Base-by-base conservation (phyloP, 257 asterid genomes). In the Eucommia ulmoides region DNA sequence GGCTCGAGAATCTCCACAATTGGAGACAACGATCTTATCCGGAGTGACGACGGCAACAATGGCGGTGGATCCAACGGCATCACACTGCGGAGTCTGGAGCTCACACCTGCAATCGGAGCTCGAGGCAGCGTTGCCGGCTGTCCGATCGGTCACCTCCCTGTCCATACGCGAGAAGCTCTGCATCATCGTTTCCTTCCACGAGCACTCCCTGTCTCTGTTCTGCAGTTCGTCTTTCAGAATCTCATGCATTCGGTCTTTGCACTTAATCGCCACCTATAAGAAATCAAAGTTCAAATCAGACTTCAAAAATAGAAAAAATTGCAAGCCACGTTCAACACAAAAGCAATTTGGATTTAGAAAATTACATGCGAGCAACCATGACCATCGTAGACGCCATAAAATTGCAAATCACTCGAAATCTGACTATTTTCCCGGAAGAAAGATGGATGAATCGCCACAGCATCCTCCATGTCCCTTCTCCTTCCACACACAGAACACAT, bases 281-380 rank as follows among this genome's bases (percentile, higher is more conserved):
- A 22, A 25, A 19, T 19, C 16, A 20, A 38, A 41, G 25, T 9
- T 29, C 22, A 22, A 15, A 12, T 19, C 0, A 23, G 4, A 5
- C 12, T 14, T 8, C 17, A n/a, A 21, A 3, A 24, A 17, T 3
- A 0, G 16, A 3, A 16, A 17, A 0, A 12, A 44, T 8, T 24
- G 14, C 1, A 20, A 2, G 12, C 14, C n/a, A 14, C 15, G 45
- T 19, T 38, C 17, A 0, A 14, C n/a, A 38, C 45, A 10, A 10
- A 19, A 3, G 3, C 5, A 38, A 38, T 0, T 1, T 8, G 45
- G n/a, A 38, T 38, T 14, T 15, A 38, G 38, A 9, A 12, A 46
- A 74, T 56, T 61, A 86, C 99, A 69, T 91, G 99, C 6, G 99
- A 91, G 84, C 99, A 91, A 47, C 99, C 99, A 50, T 91, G 99